These are phyloP conservation scores for Umbilicus rupestris DNA, from an alignment of 164 flowering plant genomes.

Conservation along the genomic window DNA sequence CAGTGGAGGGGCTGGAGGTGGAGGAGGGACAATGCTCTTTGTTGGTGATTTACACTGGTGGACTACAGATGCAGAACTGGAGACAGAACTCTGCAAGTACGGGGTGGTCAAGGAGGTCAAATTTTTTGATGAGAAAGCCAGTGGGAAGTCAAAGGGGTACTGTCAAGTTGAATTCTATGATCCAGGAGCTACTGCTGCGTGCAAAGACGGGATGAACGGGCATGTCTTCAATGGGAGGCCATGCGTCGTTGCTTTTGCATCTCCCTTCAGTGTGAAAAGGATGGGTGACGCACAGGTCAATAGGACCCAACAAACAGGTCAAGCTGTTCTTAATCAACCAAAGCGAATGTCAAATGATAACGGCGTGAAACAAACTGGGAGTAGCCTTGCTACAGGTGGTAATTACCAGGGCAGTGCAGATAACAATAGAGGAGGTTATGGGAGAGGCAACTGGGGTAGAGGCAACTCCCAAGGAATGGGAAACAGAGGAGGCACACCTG, in stretches of 20 bases:
- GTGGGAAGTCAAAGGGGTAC: constrained; percentile 76
- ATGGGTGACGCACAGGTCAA: constrained; percentile 84
- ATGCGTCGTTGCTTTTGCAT: constrained; percentile 77
- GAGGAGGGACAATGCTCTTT: constrained; percentile 56
- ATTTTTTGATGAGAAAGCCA: constrained; percentile 78
- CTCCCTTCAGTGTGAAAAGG: constrained; percentile 55
- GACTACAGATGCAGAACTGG: constrained; percentile 86
- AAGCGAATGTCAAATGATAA: constrained; percentile 43
- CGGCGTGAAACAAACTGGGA: constrained; percentile 31
- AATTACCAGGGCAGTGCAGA: constrained; percentile 64
- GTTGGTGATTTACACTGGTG: constrained; percentile 94
- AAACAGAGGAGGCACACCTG: constrained; percentile 60
- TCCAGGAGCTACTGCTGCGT: constrained; percentile 52
- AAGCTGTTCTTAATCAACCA: constrained; percentile 23
- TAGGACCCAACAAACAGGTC: constrained; percentile 44
- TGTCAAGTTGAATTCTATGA: constrained; percentile 86
- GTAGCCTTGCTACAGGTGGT: constrained; percentile 36
- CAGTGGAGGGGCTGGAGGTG: constrained; percentile 11
- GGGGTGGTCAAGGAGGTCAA: constrained; percentile 77
- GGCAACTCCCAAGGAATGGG: constrained; percentile 57
- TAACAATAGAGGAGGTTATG: constrained; percentile 40
- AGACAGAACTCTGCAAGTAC: constrained; percentile 59
- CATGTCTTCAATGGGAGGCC: constrained; percentile 73
- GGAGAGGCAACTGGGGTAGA: constrained; percentile 74
- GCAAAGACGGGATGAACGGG: constrained; percentile 92